Percentiles rank a stretch among this genome's conserved stretches.
These are phyloP conservation scores for Euclidium syriacum DNA, from an alignment of 345 rosid genomes.

Conservation along the genomic window DNA sequence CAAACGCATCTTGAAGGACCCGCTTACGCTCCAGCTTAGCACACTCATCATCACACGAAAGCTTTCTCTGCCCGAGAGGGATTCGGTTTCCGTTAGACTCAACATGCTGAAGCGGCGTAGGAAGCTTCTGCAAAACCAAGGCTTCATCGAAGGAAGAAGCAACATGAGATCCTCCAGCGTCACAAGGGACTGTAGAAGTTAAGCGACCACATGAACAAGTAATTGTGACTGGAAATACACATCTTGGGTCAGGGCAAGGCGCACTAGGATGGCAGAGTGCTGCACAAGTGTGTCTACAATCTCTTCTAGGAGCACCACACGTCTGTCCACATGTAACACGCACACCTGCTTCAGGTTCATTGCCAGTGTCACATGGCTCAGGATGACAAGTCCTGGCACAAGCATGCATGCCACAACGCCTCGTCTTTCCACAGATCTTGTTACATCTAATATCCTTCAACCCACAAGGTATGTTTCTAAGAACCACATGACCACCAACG, in stretches of 20 bases:
- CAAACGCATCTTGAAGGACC: conserved; percentile 92
- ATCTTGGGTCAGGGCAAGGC: conserved; percentile 81
- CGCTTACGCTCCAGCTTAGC: conserved; percentile 84
- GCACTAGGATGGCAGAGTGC: conserved; percentile 80
- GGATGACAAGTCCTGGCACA: conserved; percentile 84
- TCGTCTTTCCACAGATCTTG: conserved; percentile 84
- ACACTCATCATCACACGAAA: conserved; percentile 83
- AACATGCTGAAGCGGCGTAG: conserved; percentile 64
- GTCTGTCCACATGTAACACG: conserved; percentile 85
- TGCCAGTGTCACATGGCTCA: conserved; percentile 56
- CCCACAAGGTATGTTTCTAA: conserved; percentile 94
- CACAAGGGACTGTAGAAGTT: conserved; percentile 73
- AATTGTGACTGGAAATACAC: conserved; percentile 66
- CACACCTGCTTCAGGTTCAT: conserved; percentile 34
- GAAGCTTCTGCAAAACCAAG: conserved; percentile 60
- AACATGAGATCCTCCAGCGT: conserved; percentile 70
- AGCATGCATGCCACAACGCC: conserved; percentile 95
- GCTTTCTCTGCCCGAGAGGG: conserved; percentile 89
- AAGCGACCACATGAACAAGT: conserved; percentile 85
- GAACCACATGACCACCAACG: conserved; percentile 89
- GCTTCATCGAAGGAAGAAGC: conserved; percentile 58
- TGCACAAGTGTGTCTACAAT: conserved; percentile 83
- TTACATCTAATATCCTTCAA: conserved; percentile 90
- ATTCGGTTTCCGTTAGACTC: conserved; percentile 50
- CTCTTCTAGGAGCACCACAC: conserved; percentile 92